Percentiles rank a stretch among this genome's conserved stretches.
phyloP scores from a whole-genome alignment of 805 yeast genomes.

The Ogataea naganishii region DNA sequence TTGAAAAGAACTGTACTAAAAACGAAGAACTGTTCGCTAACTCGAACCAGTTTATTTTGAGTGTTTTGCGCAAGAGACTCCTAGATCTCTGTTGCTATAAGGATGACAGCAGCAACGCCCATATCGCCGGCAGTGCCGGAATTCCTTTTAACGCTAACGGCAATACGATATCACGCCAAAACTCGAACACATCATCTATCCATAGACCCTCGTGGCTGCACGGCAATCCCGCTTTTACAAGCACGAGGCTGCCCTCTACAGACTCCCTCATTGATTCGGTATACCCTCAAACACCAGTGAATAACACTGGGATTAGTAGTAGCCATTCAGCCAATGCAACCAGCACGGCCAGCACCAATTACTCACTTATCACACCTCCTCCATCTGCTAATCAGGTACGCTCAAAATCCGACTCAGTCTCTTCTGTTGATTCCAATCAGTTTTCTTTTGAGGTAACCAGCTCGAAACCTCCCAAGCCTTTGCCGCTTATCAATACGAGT shows the following conservation, averaged over 20 bases:
- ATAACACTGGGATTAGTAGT: slow-evolving; percentile 2
- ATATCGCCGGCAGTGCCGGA: slow-evolving; percentile 8
- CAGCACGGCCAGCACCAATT: slow-evolving; percentile 5
- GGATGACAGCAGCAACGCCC: slow-evolving; percentile 3
- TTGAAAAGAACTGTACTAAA: slow-evolving; percentile 16
- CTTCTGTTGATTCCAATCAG: slow-evolving; percentile 2
- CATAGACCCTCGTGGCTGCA: slow-evolving; percentile 28
- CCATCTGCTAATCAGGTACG: slow-evolving; percentile 8
- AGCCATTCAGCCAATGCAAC: slow-evolving; percentile 2
- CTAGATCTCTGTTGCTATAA: slow-evolving; percentile 20
- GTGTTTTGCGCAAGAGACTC: slow-evolving; percentile 23
- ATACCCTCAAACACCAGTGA: slow-evolving; percentile 7
- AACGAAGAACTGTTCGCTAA: slow-evolving; percentile 20
- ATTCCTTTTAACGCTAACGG: slow-evolving; percentile 7
- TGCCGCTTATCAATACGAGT: background rate
- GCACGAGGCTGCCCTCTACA: slow-evolving; percentile 23
- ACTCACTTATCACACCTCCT: slow-evolving; percentile 12
- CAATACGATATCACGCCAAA: slow-evolving; percentile 17
- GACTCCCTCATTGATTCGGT: slow-evolving; percentile 26
- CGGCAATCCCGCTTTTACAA: slow-evolving; percentile 20
- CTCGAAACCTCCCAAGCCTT: slow-evolving; percentile 1
- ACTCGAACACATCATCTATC: slow-evolving; percentile 13
- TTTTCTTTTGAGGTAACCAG: slow-evolving; percentile 3
- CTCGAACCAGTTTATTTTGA: slow-evolving; percentile 16
- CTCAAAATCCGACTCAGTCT: slow-evolving; percentile 4